phyloP scores from a whole-genome alignment of 208 protist species.

The Vickermania spadyakhi region DNA sequence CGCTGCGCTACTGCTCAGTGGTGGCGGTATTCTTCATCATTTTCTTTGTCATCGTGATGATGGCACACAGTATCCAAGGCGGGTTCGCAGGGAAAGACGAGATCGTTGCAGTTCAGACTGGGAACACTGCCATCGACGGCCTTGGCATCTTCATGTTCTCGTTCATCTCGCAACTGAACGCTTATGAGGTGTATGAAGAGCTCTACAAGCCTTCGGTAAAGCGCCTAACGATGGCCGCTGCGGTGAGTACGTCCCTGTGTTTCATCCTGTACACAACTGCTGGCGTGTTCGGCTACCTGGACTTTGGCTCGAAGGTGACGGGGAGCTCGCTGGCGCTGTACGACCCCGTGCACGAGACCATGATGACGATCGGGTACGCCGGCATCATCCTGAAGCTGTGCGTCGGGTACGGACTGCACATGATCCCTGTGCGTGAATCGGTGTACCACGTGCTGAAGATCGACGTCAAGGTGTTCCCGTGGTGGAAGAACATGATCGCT shows the following conservation, averaged over 20 bases:
- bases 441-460: conserved; percentile 39
- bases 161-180: conserved; percentile 61
- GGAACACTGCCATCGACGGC: conserved; percentile 45
- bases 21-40: conserved; percentile 51
- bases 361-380: conserved; percentile 61
- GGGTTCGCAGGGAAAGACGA: conserved; percentile 29
- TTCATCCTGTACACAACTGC: conserved; percentile 48
- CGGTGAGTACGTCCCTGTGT: conserved; percentile 48
- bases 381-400: conserved; percentile 64
- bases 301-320: conserved; percentile 40
- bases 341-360: conserved; percentile 37
- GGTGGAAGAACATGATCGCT: conserved; percentile 44
- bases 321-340: conserved; percentile 49
- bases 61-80: conserved; percentile 39
- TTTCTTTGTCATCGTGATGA: conserved; percentile 56
- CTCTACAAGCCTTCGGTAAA: conserved; percentile 23
- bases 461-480: conserved; percentile 48
- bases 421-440: conserved; percentile 47
- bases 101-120: conserved; percentile 28
- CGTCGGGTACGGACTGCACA: conserved; percentile 49
- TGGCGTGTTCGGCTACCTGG: conserved; percentile 68
- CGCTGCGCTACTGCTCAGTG: conserved; percentile 63
- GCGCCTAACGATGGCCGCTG: conserved; percentile 34
- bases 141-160: conserved; percentile 73
- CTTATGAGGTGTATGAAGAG: conserved; percentile 44